Evolutionary conservation across 495 filamentous ascomycete genomes (phyloP).

Genomic region (Aspergillus campestris): DNA sequence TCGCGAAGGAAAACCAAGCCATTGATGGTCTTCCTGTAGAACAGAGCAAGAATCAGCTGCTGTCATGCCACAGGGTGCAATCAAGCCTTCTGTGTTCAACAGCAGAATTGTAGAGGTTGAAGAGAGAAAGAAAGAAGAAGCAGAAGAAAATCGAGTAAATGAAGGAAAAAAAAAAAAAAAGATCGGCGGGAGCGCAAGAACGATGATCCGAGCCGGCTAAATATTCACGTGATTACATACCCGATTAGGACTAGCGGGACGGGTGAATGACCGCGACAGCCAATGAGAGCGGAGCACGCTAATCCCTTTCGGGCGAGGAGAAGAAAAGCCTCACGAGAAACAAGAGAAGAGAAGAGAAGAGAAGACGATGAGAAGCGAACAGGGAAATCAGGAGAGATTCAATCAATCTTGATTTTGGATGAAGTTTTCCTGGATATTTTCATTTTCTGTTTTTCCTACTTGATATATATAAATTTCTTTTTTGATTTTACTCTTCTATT

Average conservation of each 20-base stretch:
- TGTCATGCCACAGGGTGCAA: no score
- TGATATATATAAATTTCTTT: no score
- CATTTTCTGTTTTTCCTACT: no score
- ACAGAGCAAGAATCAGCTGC: neutral
- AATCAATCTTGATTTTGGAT: no score
- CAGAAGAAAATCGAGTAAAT: slow-evolving; percentile 9
- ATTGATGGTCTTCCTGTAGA: slow-evolving; percentile 7
- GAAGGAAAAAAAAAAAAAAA: slow-evolving; percentile 25
- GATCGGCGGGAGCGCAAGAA: slow-evolving; percentile 8
- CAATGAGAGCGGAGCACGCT: no score
- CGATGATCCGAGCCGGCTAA: slow-evolving; percentile 1
- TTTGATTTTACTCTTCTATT: no score
- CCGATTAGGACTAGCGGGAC: slow-evolving; percentile 18
- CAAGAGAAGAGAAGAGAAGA: slow-evolving; percentile 1
- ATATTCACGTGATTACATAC: slow-evolving; percentile 17
- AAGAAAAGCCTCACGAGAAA: no score
- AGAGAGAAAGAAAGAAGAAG: slow-evolving; percentile 12
- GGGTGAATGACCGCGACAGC: no score
- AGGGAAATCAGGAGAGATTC: no score
- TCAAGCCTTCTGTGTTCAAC: neutral
- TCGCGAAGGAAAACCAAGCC: neutral
- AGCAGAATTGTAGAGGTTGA: slow-evolving; percentile 2
- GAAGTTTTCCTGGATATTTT: no score
- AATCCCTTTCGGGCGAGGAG: no score
- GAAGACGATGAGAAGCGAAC: neutral